Evolutionary conservation across 495 filamentous ascomycete genomes (phyloP).

Genomic region (Penicillium alfredii): DNA sequence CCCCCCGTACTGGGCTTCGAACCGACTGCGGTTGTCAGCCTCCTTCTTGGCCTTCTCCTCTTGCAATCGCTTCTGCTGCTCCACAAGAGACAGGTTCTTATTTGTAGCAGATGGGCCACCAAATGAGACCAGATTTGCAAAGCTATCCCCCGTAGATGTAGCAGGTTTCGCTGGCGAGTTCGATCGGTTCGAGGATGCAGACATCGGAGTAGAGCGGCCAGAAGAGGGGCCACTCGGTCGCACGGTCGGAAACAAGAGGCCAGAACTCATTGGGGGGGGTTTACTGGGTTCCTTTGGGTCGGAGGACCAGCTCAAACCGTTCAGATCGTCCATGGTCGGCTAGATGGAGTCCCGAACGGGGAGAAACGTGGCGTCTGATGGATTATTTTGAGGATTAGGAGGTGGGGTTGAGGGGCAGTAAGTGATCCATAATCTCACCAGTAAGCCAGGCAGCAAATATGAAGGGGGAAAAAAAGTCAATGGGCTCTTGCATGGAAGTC

Average conservation of each 20-base stretch:
- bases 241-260: constrained; percentile 53
- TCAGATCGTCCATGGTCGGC: constrained; percentile 52
- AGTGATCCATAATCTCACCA: constrained; percentile 14
- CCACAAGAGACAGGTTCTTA: constrained; percentile 69
- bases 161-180: constrained; percentile 48
- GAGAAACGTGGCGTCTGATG: constrained; percentile 15
- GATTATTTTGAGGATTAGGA: constrained; percentile 17
- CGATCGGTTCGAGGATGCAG: constrained; percentile 47
- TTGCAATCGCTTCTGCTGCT: constrained; percentile 76
- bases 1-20: constrained; percentile 69
- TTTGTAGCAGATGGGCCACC: constrained; percentile 55
- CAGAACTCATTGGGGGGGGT: constrained; percentile 46
- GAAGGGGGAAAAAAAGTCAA: no score
- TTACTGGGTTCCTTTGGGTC: constrained; percentile 36
- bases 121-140: constrained; percentile 80
- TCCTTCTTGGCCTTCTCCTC: constrained; percentile 73
- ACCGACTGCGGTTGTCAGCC: constrained; percentile 59
- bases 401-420: constrained; percentile 5
- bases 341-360: constrained; percentile 5
- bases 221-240: constrained; percentile 56
- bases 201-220: constrained; percentile 63
- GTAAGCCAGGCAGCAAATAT: constrained; percentile 1
- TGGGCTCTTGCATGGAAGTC: no score
- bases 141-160: constrained; percentile 72
- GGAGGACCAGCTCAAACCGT: constrained; percentile 50